Base-by-base conservation (phyloP, 1,284 basidiomycete species). In the Stereum hirsutum region DNA sequence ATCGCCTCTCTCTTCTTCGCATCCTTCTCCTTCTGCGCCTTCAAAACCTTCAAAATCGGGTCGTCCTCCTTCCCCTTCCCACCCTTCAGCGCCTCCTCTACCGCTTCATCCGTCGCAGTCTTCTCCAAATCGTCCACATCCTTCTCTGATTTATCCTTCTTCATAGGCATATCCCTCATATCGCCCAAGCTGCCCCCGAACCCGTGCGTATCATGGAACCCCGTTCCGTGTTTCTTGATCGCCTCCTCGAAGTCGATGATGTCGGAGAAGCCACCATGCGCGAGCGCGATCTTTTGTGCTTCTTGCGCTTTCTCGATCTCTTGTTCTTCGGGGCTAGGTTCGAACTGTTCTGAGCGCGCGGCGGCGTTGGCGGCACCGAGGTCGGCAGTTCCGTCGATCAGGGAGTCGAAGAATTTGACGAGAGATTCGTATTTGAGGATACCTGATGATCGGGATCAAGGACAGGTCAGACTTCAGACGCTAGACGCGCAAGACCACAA, bases 351-450 rank as follows among this genome's bases (percentile, higher is more conserved):
- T 54, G 49, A 39, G 57, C 58, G 20, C 10, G 63, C 62, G 48
- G 64, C 54, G 44, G 67, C 65, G 40, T 69, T 66, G 28, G 61
- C 52, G 6, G 57, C 51, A 6, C 54, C 60, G 41, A 84, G 65
- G 50, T 82, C 73, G 0, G 66, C 75, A 6, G 77, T 74, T 38
- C 81, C 82, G 48, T 81, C 77, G 21, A 82, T 54, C 31, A 86
- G 65, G 1, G 78, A 75, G 49, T 75, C 75, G 55, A 87, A 78
- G 63, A 82, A 85, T 49, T 75, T 75, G 40, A 74, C 69, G 36
- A 88, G 63, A 1, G 79, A 68, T 40, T 83, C 79, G 44, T 73
- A 65, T 60, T 86, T 87, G 53, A 64, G 70, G 42, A 71, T 59
- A 39, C 83, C 83, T 86, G 43, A 3, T 23, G 15, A 2, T 7